Evolutionary conservation across 106 monocot genomes (phyloP).

Genomic region (Chionographis japonica): DNA sequence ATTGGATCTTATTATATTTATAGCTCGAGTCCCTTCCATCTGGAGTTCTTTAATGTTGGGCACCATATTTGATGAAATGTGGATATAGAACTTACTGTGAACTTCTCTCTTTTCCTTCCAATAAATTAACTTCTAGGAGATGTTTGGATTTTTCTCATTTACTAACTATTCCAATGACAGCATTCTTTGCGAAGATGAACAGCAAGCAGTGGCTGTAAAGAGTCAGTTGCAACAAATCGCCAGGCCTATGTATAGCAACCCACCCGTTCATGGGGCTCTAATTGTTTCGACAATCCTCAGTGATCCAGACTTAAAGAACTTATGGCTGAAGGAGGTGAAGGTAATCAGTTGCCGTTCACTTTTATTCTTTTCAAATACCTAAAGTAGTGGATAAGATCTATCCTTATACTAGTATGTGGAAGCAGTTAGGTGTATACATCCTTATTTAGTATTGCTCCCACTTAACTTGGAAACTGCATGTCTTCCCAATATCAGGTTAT

Average conservation of each 20-base stretch:
- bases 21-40: too few species aligned
- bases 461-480: neutral
- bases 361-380: neutral
- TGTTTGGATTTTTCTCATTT: neutral
- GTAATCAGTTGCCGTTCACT: slow-evolving; percentile 14
- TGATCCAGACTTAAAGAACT: slow-evolving; percentile 75
- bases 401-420: neutral
- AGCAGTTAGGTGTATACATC: neutral
- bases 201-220: slow-evolving; percentile 93
- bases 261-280: slow-evolving; percentile 87
- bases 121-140: too few species aligned
- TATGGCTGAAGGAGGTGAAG: slow-evolving; percentile 96
- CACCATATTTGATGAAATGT: too few species aligned
- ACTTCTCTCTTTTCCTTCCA: too few species aligned
- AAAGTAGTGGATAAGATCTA: neutral
- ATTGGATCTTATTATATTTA: too few species aligned
- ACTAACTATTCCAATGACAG: slow-evolving; percentile 26
- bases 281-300: slow-evolving; percentile 80
- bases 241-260: slow-evolving; percentile 98
- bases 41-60: too few species aligned
- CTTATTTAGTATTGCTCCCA: neutral
- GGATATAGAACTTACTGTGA: too few species aligned
- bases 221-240: slow-evolving; percentile 98
- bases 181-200: slow-evolving; percentile 86
- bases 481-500: slow-evolving; percentile 54